Percentiles rank a stretch among this genome's conserved stretches.
Conservation (phyloP, 176 grass and related monocot species). For the Otatea glauca region DNA sequence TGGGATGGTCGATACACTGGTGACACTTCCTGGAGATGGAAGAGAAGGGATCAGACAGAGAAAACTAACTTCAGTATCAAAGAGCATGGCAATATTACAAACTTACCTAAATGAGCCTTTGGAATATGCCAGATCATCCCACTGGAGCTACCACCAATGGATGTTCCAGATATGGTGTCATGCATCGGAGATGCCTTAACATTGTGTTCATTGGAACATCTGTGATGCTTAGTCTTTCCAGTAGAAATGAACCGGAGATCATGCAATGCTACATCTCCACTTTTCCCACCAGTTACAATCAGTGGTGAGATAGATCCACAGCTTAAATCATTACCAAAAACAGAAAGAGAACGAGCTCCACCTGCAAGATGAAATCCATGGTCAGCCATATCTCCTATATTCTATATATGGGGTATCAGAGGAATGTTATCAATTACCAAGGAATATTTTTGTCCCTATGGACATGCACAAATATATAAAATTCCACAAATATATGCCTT, state of each 20-base stretch:
- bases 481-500: background rate
- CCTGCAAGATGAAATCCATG: constrained; percentile 67
- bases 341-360: constrained; percentile 80
- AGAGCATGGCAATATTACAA: constrained; percentile 33
- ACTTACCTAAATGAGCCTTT: constrained; percentile 90
- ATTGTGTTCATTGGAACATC: constrained; percentile 51
- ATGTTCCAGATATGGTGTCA: constrained; percentile 48
- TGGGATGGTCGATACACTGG: constrained; percentile 69
- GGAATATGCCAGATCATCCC: constrained; percentile 94
- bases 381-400: constrained; percentile 42
- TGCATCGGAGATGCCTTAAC: constrained; percentile 44
- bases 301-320: constrained; percentile 78
- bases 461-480: constrained; percentile 44
- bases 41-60: constrained; percentile 46
- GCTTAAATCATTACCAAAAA: constrained; percentile 75
- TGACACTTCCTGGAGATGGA: constrained; percentile 74
- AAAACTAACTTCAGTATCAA: constrained; percentile 37
- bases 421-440: background rate
- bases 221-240: constrained; percentile 67
- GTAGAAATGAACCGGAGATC: constrained; percentile 86
- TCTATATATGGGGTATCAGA: constrained; percentile 15
- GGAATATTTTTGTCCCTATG: constrained; percentile 27
- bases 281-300: constrained; percentile 89
- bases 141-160: constrained; percentile 51
- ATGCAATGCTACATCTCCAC: constrained; percentile 82